These are phyloP conservation scores for Debaryomyces sp. DNA, from an alignment of 1,139 yeast genomes.

Conservation along the genomic window DNA sequence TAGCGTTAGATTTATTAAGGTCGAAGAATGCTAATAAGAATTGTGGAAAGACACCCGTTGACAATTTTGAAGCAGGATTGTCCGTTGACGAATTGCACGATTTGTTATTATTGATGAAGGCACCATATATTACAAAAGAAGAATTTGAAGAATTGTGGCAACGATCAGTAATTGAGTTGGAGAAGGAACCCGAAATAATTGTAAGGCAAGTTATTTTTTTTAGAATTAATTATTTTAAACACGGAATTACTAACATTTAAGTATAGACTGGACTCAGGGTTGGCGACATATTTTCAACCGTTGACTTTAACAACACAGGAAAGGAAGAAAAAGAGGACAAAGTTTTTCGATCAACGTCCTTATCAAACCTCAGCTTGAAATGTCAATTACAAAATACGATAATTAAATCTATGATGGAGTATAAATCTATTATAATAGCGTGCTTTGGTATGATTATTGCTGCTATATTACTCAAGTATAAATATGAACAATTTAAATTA, in stretches of 20 bases:
- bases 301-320: slow-evolving; percentile 36
- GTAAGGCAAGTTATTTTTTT: slow-evolving; percentile 72
- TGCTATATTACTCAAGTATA: slow-evolving; percentile 26
- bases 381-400: slow-evolving; percentile 64
- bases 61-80: slow-evolving; percentile 54
- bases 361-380: slow-evolving; percentile 61
- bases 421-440: slow-evolving; percentile 40
- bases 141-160: slow-evolving; percentile 86
- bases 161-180: slow-evolving; percentile 63
- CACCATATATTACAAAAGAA: slow-evolving; percentile 61
- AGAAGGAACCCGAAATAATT: slow-evolving; percentile 73
- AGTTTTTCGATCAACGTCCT: slow-evolving; percentile 74
- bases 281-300: slow-evolving; percentile 26
- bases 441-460: slow-evolving; percentile 22
- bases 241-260: slow-evolving; percentile 20
- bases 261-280: slow-evolving; percentile 34
- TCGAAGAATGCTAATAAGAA: slow-evolving; percentile 67
- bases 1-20: slow-evolving; percentile 67
- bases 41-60: slow-evolving; percentile 55
- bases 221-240: neutral
- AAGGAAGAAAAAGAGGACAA: slow-evolving; percentile 40
- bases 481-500: slow-evolving; percentile 33
- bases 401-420: slow-evolving; percentile 48
- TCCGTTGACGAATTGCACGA: slow-evolving; percentile 57
- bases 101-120: slow-evolving; percentile 58